phyloP scores from a whole-genome alignment of 495 filamentous ascomycete species.

The Talaromyces thailandensis region DNA sequence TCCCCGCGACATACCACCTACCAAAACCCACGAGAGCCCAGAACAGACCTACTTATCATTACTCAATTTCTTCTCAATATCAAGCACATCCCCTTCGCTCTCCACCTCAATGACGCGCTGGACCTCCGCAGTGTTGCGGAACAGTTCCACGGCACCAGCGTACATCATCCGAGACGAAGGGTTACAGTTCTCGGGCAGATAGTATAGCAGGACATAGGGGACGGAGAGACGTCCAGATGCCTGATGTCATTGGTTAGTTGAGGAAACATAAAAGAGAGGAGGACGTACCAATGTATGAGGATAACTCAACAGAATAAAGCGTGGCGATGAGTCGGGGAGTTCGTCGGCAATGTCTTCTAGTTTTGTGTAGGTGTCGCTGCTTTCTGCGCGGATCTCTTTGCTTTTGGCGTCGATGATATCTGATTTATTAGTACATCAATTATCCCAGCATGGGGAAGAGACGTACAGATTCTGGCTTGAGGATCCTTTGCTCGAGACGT shows the following conservation, averaged over 20 bases:
- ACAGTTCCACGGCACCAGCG: conserved; percentile 87
- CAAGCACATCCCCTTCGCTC: conserved; percentile 63
- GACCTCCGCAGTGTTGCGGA: conserved; percentile 83
- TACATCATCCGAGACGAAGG: conserved; percentile 82
- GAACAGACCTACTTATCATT: conserved; percentile 23
- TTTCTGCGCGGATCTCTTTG: conserved; percentile 72
- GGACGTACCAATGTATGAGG: conserved; percentile 67
- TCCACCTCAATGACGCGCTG: conserved; percentile 74
- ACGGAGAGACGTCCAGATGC: conserved; percentile 54
- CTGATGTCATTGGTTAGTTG: conserved; percentile 19
- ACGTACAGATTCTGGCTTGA: conserved; percentile 90
- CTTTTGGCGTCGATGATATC: conserved; percentile 71
- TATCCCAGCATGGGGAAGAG: neutral
- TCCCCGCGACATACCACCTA: neutral
- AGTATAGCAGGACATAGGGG: conserved; percentile 91
- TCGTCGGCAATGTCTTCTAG: conserved; percentile 76
- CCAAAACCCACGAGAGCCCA: neutral
- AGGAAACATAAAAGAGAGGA: neutral
- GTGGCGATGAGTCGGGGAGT: conserved; percentile 83
- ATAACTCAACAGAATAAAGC: conserved; percentile 84
- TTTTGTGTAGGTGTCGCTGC: conserved; percentile 68
- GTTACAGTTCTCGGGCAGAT: conserved; percentile 84
- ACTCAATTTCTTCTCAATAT: conserved; percentile 59
- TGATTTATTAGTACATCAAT: conserved; percentile 8
- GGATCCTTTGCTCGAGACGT: conserved; percentile 82